Evolutionary conservation across 169 alveolate species (phyloP).

Genomic region (Plasmodium cynomolgi): DNA sequence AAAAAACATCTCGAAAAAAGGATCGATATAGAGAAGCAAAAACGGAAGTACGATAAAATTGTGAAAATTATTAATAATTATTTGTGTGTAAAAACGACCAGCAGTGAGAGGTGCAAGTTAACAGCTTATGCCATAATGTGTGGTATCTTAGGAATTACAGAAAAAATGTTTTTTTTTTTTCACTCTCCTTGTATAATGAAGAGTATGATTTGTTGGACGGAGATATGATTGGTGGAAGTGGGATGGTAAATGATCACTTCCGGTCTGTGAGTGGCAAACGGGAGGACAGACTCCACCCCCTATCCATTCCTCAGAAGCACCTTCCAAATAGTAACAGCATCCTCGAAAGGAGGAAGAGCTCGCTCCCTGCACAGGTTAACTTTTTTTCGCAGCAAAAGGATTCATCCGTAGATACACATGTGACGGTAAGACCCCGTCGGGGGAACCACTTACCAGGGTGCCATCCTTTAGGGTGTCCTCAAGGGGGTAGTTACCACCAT

Average conservation of each 20-base stretch:
- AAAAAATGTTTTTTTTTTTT: conserved; percentile 48
- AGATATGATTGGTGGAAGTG: not conserved
- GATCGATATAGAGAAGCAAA: conserved; percentile 21
- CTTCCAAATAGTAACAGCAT: not conserved
- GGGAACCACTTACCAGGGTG: not conserved
- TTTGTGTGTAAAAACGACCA: conserved; percentile 55
- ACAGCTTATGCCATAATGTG: conserved; percentile 74
- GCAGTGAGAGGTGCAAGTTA: conserved; percentile 64
- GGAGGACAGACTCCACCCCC: not conserved
- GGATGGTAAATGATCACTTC: not conserved
- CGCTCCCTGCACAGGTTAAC: not conserved
- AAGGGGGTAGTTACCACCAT: not conserved
- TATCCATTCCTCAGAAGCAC: not conserved
- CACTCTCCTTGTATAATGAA: conserved; percentile 16
- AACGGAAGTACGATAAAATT: conserved; percentile 18
- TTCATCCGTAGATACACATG: not conserved
- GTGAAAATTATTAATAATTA: conserved; percentile 27
- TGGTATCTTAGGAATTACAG: conserved; percentile 62
- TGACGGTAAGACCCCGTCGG: not conserved
- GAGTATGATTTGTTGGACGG: not conserved
- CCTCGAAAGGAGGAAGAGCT: not conserved
- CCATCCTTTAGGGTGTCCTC: not conserved
- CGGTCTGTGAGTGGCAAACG: not conserved
- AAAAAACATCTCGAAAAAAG: conserved; percentile 2
- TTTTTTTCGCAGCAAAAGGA: not conserved